Evolutionary conservation across 2,329 filamentous ascomycete species (phyloP).

Genomic region (Aspergillus caelatus): DNA sequence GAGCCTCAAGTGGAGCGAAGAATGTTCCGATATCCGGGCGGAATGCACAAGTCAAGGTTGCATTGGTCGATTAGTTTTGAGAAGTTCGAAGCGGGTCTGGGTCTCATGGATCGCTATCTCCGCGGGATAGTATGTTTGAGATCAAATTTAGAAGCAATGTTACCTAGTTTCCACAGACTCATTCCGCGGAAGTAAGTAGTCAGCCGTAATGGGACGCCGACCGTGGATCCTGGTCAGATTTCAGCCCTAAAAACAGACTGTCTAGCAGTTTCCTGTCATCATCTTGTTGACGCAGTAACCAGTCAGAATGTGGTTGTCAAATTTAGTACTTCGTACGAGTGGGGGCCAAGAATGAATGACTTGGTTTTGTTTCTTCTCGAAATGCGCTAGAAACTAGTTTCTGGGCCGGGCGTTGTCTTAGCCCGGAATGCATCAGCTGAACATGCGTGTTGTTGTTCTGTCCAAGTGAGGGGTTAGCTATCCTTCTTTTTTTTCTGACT

Average conservation of each 20-base stretch:
- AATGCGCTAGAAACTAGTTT: constrained; percentile 27
- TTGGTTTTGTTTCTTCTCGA: constrained; percentile 28
- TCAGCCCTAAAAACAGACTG: not conserved
- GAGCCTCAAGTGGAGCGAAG: constrained; percentile 12
- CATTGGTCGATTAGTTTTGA: not conserved
- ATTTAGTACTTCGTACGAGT: not conserved
- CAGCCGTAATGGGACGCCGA: not conserved
- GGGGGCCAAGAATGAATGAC: constrained; percentile 5
- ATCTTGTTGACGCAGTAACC: not conserved
- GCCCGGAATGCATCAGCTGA: not conserved
- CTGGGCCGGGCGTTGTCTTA: constrained; percentile 6
- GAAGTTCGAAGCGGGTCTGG: not conserved
- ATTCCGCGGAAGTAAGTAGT: not conserved
- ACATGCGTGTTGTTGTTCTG: not conserved
- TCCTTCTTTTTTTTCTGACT: not conserved
- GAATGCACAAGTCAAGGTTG: not conserved
- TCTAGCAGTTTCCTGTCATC: not conserved
- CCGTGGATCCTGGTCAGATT: not conserved
- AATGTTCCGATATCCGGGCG: not conserved
- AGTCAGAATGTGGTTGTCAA: not conserved
- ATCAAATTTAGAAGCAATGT: not conserved
- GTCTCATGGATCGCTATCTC: not conserved
- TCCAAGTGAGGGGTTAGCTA: not conserved
- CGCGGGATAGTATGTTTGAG: not conserved
- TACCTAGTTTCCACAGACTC: not conserved